A percentile compares a stretch with the other conserved stretches of the same genome.
phyloP scores from a whole-genome alignment of 352 stramenopile genomes.

The Phytophthora syringae region DNA sequence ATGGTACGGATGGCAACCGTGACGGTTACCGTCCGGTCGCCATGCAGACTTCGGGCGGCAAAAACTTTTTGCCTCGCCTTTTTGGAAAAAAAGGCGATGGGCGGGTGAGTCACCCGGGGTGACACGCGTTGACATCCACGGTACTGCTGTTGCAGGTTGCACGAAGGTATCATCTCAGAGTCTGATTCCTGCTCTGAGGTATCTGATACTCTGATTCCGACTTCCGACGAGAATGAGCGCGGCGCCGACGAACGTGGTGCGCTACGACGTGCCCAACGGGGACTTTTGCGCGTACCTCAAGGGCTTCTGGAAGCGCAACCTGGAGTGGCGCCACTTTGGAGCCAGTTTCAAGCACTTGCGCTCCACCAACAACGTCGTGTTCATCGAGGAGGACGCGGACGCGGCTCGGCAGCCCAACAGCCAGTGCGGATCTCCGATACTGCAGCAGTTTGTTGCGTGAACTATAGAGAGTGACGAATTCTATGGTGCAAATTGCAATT shows the following conservation, averaged over 20 bases:
- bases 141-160: slow-evolving; percentile 12
- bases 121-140: slow-evolving; percentile 20
- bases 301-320: slow-evolving; percentile 84
- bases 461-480: neutral
- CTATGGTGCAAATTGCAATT: neutral
- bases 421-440: slow-evolving; percentile 40
- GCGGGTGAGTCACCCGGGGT: too few species aligned
- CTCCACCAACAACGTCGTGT: slow-evolving; percentile 83
- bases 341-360: slow-evolving; percentile 79
- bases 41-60: too few species aligned
- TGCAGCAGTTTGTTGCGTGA: too few species aligned
- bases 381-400: slow-evolving; percentile 78
- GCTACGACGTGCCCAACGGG: slow-evolving; percentile 66
- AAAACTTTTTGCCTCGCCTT: too few species aligned
- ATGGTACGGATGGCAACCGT: too few species aligned
- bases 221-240: slow-evolving; percentile 26
- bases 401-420: slow-evolving; percentile 78
- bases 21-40: too few species aligned
- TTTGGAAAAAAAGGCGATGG: neutral
- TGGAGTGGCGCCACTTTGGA: slow-evolving; percentile 84
- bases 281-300: slow-evolving; percentile 80
- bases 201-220: neutral
- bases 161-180: neutral
- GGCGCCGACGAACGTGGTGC: slow-evolving; percentile 36
- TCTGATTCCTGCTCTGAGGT: neutral